These are phyloP conservation scores for Mycothermus thermophilus DNA, from an alignment of 495 filamentous ascomycete species.

Conservation along the genomic window DNA sequence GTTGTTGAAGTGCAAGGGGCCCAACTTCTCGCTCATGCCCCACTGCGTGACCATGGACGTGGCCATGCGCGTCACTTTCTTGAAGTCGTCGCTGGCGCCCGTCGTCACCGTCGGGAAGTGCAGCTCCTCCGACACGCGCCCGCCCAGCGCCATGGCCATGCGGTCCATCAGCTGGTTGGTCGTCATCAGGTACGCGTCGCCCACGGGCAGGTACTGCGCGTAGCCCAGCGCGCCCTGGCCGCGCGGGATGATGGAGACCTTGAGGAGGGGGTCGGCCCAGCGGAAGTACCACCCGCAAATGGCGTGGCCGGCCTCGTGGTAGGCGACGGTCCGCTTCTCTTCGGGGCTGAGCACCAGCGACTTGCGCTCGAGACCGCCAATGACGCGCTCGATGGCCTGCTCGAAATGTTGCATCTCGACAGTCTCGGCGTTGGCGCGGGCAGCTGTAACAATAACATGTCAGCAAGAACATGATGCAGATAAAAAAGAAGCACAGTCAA, in stretches of 20 bases:
- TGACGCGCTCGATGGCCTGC: conserved; percentile 90
- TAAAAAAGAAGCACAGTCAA: background rate
- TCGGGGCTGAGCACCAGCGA: conserved; percentile 81
- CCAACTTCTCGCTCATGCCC: conserved; percentile 91
- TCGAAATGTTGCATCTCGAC: conserved; percentile 88
- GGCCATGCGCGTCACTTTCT: conserved; percentile 93
- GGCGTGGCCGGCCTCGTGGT: conserved; percentile 96
- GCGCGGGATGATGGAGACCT: conserved; percentile 96
- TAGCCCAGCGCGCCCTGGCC: conserved; percentile 89
- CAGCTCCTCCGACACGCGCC: conserved; percentile 84
- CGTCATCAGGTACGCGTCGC: conserved; percentile 88
- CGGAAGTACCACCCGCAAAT: conserved; percentile 98
- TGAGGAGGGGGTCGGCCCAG: conserved; percentile 90
- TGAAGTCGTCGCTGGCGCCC: conserved; percentile 92
- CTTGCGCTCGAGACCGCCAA: conserved; percentile 92
- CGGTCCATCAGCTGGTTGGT: conserved; percentile 95
- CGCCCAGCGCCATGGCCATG: conserved; percentile 98
- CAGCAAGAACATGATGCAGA: conserved; percentile 12
- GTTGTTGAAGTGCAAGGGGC: conserved; percentile 80
- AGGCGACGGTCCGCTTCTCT: conserved; percentile 90
- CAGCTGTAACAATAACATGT: conserved; percentile 44
- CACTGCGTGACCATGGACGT: conserved; percentile 95
- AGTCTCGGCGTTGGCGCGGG: conserved; percentile 57
- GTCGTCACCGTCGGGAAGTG: conserved; percentile 93
- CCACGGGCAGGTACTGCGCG: conserved; percentile 84